phyloP scores from a whole-genome alignment of 1,284 basidiomycete species.

The Cutaneotrichosporon sp. region DNA sequence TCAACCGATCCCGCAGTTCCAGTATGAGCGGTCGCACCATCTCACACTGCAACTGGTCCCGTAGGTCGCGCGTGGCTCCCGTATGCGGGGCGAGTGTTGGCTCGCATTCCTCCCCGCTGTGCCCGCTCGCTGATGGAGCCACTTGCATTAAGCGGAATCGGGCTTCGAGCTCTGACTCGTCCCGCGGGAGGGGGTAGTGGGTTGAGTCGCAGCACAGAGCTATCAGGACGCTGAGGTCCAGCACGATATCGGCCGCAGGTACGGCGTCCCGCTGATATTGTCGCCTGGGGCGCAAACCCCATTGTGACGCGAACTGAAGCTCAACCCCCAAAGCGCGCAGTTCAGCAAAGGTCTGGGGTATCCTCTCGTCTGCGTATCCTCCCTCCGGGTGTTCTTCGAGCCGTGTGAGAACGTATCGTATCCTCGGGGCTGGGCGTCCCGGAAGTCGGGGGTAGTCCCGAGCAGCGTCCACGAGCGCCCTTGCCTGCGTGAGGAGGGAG shows the following conservation, averaged over 20 bases:
- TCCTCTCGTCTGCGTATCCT: slow-evolving; percentile 54
- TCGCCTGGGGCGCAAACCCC: background rate
- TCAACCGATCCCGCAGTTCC: slow-evolving; percentile 33
- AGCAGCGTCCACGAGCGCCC: slow-evolving; percentile 58
- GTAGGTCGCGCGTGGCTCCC: slow-evolving; percentile 34
- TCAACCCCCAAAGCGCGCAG: slow-evolving; percentile 61
- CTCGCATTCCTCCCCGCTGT: background rate
- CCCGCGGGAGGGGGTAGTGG: slow-evolving; percentile 61
- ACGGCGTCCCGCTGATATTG: background rate
- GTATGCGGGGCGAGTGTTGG: slow-evolving; percentile 22
- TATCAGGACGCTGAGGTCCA: slow-evolving; percentile 74
- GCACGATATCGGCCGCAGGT: slow-evolving; percentile 55
- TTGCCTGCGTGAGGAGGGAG: slow-evolving; percentile 50
- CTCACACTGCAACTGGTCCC: slow-evolving; percentile 41
- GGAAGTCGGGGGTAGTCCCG: slow-evolving; percentile 49
- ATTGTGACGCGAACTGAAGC: slow-evolving; percentile 44
- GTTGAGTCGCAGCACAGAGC: slow-evolving; percentile 78
- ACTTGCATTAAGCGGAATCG: slow-evolving; percentile 53
- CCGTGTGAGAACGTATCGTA: slow-evolving; percentile 66
- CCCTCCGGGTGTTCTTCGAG: slow-evolving; percentile 51
- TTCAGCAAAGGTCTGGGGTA: slow-evolving; percentile 57
- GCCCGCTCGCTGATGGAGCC: background rate
- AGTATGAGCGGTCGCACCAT: slow-evolving; percentile 34
- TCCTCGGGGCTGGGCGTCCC: slow-evolving; percentile 32
- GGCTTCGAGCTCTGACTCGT: slow-evolving; percentile 54